phyloP scores from a whole-genome alignment of 768 basidiomycete species.

The Hygrophorus pudorinus region DNA sequence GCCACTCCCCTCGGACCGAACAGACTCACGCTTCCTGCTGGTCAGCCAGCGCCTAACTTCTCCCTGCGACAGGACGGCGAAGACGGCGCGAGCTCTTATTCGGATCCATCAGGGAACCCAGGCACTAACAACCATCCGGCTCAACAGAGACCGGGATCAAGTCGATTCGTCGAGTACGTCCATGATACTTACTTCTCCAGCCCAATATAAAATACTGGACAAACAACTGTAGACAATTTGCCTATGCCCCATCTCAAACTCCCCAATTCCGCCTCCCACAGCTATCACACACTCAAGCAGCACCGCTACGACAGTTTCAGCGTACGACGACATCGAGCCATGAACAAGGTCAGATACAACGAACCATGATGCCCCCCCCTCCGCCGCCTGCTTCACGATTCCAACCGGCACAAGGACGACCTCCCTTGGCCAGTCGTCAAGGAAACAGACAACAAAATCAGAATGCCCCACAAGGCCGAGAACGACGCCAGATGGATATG shows the following conservation, averaged over 20 bases:
- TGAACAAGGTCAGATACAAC: background rate
- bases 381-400: constrained; percentile 16
- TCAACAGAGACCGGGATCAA: constrained; percentile 38
- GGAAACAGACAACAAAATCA: constrained; percentile 3
- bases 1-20: constrained; percentile 47
- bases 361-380: constrained; percentile 12
- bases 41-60: constrained; percentile 42
- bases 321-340: constrained; percentile 12
- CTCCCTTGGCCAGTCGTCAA: constrained; percentile 10
- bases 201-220: constrained; percentile 3
- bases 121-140: background rate
- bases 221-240: constrained; percentile 45
- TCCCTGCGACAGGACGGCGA: constrained; percentile 17
- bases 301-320: constrained; percentile 27
- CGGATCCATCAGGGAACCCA: constrained; percentile 21
- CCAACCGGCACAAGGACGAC: constrained; percentile 13
- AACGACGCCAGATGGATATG: constrained; percentile 27
- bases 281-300: constrained; percentile 23
- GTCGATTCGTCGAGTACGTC: constrained; percentile 38
- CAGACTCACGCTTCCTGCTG: constrained; percentile 57
- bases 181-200: constrained; percentile 13
- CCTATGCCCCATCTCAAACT: constrained; percentile 44
- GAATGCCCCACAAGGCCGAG: constrained; percentile 10
- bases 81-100: constrained; percentile 8
- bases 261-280: constrained; percentile 31